Evolutionary conservation across 352 stramenopile genomes (phyloP), one percentile per base, ranked within the genome.

Genomic region (Blastocystis sp.): DNA sequence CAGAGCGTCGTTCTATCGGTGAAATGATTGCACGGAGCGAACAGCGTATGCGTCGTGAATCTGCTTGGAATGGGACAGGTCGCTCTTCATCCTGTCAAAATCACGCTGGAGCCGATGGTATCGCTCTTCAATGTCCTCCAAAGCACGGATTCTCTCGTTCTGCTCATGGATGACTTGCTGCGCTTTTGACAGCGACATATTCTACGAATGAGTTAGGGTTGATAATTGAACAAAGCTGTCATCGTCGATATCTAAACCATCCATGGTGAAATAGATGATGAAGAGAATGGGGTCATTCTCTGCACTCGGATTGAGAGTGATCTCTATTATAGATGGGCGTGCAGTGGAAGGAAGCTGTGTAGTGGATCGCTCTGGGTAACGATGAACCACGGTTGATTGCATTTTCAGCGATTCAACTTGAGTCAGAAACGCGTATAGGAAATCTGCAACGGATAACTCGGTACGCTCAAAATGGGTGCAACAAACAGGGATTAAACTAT

Each of bases 181-280:
- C 2, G 52, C 53, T 56, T 69, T 67, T 21, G 74, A 84, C 19
- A 69, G 45, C 17, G 74, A 84, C 56, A 43, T 84, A 69, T 48
- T 59, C 74, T 84, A 84, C 52, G 38, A n/a, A 2, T 67, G 52
- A 40, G 69, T 9, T 52, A 2, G 21, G 10, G 11, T 69, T 2
- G 1, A 11, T 41, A 28, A 53, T 23, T n/a, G n/a, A 28, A 53
- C 56, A 67, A 48, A n/a, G 41, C 28, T 52, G 21, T 84, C 74
- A 52, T 84, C 74, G 41, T 84, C 74, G 45, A 84, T 62, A 53
- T 84, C 74, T 34, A 84, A 48, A 56, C 74, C 74, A 52, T 84
- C 74, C 74, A 84, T 84, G 5, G 48, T 52, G 9, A 0, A 77
- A 62, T 65, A 52, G 11, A 67, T n/a, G 40, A 76, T 76, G 48